Base-by-base conservation (phyloP, 768 basidiomycete species). In the Xerocomellus intermedius region DNA sequence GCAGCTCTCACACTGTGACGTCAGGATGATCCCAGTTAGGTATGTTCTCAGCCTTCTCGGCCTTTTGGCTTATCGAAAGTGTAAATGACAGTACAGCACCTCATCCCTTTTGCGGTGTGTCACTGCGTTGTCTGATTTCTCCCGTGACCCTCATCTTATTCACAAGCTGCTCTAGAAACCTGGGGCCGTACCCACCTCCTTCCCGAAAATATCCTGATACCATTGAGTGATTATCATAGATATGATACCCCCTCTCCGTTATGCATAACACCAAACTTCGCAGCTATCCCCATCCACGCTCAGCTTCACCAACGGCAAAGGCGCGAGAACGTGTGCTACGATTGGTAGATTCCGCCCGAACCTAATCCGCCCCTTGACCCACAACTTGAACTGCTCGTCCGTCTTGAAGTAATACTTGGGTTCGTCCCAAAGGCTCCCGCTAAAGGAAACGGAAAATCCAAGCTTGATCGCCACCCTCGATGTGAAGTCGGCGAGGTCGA, bases 281-380 rank as follows among this genome's bases (percentile, higher is more conserved):
- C 64, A 65, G 7, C 50, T 48, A 2, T 61, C 65, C 7, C 50
- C 30, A 42, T 53, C 59, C 21, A 64, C 50, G n/a, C 42, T 56
- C 28, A 67, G 26, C 39, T 19, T 56, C 22, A 67, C 43, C 32
- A 67, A 51, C n/a, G 64, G 59, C 17, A 55, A 41, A 10, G 54
- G 43, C 13, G 43, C 36, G 16, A 56, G 54, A 42, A 60, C 51
- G 30, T 74, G 74, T 32, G 70, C 73, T 22, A 70, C 70, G 43
- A 76, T 50, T 3, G 73, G 74, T 26, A 68, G 54, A 53, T 75
- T 76, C 32, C 71, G 64, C 22, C 72, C 73, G 43, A 64, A 69
- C 55, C 68, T 64, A 13, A 74, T 55, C 12, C 73, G 61, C 14
- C 60, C 60, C 33, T 59, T 65, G 48, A 75, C 61, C 75, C 75